Percentiles rank a stretch among this genome's conserved stretches.
These are phyloP conservation scores for Kwoniella pini DNA, from an alignment of 768 basidiomycete genomes.

Conservation along the genomic window DNA sequence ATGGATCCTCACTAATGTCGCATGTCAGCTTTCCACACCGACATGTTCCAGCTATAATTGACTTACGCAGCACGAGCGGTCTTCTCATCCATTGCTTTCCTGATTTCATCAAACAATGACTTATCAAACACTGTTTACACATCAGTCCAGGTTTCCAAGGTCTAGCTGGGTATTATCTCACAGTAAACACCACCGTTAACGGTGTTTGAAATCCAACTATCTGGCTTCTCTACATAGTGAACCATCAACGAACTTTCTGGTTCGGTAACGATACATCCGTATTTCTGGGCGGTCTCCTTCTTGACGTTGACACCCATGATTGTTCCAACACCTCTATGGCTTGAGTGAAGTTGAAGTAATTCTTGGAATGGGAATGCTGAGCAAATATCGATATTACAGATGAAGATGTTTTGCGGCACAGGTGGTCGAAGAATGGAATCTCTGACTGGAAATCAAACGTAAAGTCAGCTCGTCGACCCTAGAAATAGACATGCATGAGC, in stretches of 20 bases:
- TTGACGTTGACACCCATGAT: constrained; percentile 57
- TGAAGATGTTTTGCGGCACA: constrained; percentile 56
- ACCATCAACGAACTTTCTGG: constrained; percentile 49
- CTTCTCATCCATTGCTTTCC: constrained; percentile 57
- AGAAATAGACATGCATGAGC: constrained; percentile 20
- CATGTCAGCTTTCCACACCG: neutral
- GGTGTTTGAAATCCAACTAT: constrained; percentile 56
- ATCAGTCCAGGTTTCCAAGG: neutral
- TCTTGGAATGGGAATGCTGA: constrained; percentile 55
- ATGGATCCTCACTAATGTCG: constrained; percentile 51
- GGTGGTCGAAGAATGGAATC: constrained; percentile 54
- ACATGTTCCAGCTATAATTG: too few species aligned
- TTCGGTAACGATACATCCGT: constrained; percentile 58
- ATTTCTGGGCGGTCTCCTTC: constrained; percentile 55
- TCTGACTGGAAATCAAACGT: constrained; percentile 52
- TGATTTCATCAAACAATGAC: constrained; percentile 57
- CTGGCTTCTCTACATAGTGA: constrained; percentile 59
- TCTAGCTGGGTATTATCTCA: constrained; percentile 21
- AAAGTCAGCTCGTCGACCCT: neutral
- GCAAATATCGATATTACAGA: constrained; percentile 58
- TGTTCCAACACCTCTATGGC: constrained; percentile 57
- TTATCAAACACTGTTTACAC: constrained; percentile 55
- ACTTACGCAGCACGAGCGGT: constrained; percentile 50
- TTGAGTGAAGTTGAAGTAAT: constrained; percentile 54
- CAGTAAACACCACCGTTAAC: constrained; percentile 57